phyloP scores from a whole-genome alignment of 2,329 filamentous ascomycete species.

The Emmonsiellopsis sp. region DNA sequence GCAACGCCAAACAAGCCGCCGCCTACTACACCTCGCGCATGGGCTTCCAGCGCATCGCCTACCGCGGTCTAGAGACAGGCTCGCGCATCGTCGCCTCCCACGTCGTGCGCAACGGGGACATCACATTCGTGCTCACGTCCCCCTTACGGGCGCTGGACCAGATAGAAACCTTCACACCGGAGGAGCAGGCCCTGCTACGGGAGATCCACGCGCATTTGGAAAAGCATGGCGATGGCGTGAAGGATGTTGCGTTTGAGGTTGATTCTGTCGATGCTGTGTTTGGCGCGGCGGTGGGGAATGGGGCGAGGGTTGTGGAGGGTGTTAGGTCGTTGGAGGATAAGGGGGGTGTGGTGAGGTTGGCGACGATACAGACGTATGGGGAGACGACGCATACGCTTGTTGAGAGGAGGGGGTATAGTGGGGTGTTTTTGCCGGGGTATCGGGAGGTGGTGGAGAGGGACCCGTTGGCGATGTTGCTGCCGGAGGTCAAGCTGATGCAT shows the following conservation, averaged over 20 bases:
- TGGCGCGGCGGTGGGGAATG: slow-evolving; percentile 54
- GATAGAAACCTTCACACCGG: slow-evolving; percentile 42
- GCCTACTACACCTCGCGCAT: slow-evolving; percentile 81
- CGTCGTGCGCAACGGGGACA: slow-evolving; percentile 45
- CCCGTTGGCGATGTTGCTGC: slow-evolving; percentile 43
- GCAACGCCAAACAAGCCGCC: slow-evolving; percentile 92
- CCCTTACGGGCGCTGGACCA: slow-evolving; percentile 54
- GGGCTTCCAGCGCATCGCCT: slow-evolving; percentile 75
- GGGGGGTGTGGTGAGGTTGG: slow-evolving; percentile 59
- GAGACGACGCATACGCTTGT: slow-evolving; percentile 93
- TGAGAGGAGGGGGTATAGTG: slow-evolving; percentile 60
- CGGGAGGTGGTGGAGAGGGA: slow-evolving; percentile 44
- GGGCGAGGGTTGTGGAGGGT: slow-evolving; percentile 29
- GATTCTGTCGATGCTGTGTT: slow-evolving; percentile 80
- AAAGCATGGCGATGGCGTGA: slow-evolving; percentile 85
- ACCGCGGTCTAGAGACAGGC: slow-evolving; percentile 81
- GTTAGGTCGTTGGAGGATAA: slow-evolving; percentile 53
- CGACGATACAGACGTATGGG: slow-evolving; percentile 83
- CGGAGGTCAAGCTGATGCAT: slow-evolving; percentile 57
- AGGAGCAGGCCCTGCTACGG: slow-evolving; percentile 56
- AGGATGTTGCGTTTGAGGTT: slow-evolving; percentile 91
- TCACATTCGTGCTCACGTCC: slow-evolving; percentile 36
- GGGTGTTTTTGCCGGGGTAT: slow-evolving; percentile 78
- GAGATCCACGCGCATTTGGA: slow-evolving; percentile 79
- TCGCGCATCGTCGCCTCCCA: slow-evolving; percentile 73